Conservation (phyloP, 495 filamentous ascomycete species). For the Neurospora sp. region DNA sequence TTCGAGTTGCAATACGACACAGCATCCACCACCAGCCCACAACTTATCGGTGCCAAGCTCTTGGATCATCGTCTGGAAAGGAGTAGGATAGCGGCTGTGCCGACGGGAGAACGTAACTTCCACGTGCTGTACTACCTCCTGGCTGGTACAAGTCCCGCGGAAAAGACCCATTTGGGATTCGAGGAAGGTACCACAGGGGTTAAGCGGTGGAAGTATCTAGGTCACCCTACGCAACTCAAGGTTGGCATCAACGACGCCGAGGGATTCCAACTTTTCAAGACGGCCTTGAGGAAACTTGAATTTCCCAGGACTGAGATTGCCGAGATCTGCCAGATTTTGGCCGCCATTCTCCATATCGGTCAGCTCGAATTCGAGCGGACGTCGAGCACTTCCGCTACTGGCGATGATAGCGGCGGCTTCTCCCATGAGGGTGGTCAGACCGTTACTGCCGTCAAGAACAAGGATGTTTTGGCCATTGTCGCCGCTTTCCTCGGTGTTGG, state of each 20-base stretch:
- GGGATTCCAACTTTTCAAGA: slow-evolving; percentile 97
- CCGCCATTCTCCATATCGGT: slow-evolving; percentile 86
- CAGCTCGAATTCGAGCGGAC: slow-evolving; percentile 83
- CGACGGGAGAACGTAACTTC: slow-evolving; percentile 92
- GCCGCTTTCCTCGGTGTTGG: slow-evolving; percentile 87
- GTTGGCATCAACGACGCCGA: slow-evolving; percentile 93
- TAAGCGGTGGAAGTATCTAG: slow-evolving; percentile 90
- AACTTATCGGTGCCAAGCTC: slow-evolving; percentile 85
- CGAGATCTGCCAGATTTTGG: slow-evolving; percentile 89
- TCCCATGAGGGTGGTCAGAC: slow-evolving; percentile 88
- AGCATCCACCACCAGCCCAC: slow-evolving; percentile 64
- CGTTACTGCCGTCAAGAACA: slow-evolving; percentile 82
- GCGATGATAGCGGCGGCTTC: slow-evolving; percentile 90
- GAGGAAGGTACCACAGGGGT: slow-evolving; percentile 50
- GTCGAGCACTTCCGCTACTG: slow-evolving; percentile 64
- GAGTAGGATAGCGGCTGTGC: slow-evolving; percentile 79
- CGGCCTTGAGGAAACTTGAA: slow-evolving; percentile 82
- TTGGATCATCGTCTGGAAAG: slow-evolving; percentile 88
- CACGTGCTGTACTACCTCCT: slow-evolving; percentile 93
- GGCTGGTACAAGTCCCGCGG: slow-evolving; percentile 80
- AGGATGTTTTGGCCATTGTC: slow-evolving; percentile 74
- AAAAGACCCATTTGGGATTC: slow-evolving; percentile 82
- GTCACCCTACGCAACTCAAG: slow-evolving; percentile 92
- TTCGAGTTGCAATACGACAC: slow-evolving; percentile 95
- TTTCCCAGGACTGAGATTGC: slow-evolving; percentile 90